These are phyloP conservation scores for Rhytidiadelphus loreus DNA, from an alignment of 225 moss, liverwort and hornwort species.

Conservation along the genomic window DNA sequence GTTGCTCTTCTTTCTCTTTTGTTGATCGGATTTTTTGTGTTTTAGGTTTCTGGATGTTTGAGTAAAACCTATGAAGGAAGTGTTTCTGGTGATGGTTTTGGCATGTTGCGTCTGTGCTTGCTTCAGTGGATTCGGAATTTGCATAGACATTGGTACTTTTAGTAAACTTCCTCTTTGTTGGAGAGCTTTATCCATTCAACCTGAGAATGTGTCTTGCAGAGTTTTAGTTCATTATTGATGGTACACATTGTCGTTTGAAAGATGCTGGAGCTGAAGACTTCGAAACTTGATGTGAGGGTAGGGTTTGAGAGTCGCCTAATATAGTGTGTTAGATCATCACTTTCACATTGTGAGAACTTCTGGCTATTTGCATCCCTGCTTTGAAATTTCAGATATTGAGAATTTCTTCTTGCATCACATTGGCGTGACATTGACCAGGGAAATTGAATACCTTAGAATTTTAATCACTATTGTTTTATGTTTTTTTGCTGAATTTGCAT, in stretches of 20 bases:
- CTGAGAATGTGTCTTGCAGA: not conserved
- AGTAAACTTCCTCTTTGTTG: not conserved
- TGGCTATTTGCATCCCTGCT: not conserved
- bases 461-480: not conserved
- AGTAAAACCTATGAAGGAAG: not conserved
- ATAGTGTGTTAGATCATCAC: not conserved
- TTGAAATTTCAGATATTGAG: not conserved
- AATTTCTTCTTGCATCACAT: not conserved
- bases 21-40: not conserved
- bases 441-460: not conserved
- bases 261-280: not conserved
- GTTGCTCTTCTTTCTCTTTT: not conserved
- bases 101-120: not conserved
- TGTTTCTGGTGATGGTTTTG: not conserved
- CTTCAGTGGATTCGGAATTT: not conserved
- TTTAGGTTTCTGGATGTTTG: not conserved
- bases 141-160: not conserved
- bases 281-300: not conserved
- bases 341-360: not conserved
- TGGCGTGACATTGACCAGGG: not conserved
- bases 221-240: not conserved
- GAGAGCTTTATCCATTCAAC: not conserved
- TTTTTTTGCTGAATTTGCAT: not conserved
- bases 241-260: not conserved
- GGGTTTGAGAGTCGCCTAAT: conserved; percentile 1